These are phyloP conservation scores for Kuraishia ogatae DNA, from an alignment of 805 yeast species.

Conservation along the genomic window DNA sequence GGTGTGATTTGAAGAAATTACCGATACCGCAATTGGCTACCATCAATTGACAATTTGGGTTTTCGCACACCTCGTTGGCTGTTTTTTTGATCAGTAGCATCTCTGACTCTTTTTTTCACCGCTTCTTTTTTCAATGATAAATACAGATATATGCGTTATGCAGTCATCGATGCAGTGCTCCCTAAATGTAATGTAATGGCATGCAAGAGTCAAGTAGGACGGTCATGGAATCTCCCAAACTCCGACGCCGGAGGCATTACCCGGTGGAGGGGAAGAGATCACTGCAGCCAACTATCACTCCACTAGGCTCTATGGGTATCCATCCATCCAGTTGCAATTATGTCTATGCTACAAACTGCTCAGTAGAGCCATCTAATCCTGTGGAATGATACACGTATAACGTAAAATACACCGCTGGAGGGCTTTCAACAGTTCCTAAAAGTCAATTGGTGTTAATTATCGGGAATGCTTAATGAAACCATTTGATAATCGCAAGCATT, in stretches of 20 bases:
- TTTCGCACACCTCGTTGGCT: not conserved
- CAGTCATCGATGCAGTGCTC: not conserved
- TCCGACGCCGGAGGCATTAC: not conserved
- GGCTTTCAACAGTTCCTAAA: no score
- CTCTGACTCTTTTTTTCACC: not conserved
- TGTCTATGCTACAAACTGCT: no score
- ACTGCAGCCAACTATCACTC: not conserved
- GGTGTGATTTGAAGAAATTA: not conserved
- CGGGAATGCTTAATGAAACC: no score
- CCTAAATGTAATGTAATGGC: not conserved
- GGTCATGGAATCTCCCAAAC: not conserved
- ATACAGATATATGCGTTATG: not conserved
- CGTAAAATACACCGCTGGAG: no score
- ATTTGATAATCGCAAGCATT: no score
- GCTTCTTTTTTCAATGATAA: not conserved
- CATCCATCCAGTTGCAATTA: not conserved
- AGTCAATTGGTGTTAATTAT: no score
- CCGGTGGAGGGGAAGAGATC: not conserved
- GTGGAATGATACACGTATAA: no score
- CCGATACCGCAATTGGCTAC: not conserved
- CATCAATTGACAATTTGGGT: not conserved
- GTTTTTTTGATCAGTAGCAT: not conserved
- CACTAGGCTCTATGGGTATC: not conserved
- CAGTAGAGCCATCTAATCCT: no score
- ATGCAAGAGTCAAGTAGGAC: not conserved